These are phyloP conservation scores for Diphasiastrum complanatum DNA, from an alignment of 83 land plant species.

Conservation along the genomic window DNA sequence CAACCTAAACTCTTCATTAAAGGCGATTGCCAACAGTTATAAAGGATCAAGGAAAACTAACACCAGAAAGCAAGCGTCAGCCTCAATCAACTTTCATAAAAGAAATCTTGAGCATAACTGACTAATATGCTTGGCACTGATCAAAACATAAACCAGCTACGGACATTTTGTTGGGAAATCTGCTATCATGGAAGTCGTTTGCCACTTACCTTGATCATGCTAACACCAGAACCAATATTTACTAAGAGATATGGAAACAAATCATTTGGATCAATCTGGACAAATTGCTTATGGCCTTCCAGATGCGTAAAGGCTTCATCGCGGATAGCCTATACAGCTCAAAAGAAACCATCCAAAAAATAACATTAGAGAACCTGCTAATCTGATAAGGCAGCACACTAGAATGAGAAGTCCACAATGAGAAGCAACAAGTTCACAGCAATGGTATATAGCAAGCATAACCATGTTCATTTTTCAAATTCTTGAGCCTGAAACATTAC, in stretches of 20 bases:
- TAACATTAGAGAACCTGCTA: not conserved
- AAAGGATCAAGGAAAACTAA: not conserved
- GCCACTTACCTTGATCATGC: conserved; percentile 96
- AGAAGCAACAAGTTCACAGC: not conserved
- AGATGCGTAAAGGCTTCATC: conserved; percentile 93
- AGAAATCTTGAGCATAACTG: no score
- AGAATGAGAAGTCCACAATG: not conserved
- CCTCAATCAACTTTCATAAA: no score
- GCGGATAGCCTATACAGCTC: conserved; percentile 52
- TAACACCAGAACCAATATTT: conserved; percentile 95
- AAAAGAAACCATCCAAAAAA: not conserved
- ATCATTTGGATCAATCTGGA: conserved; percentile 88
- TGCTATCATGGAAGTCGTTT: not conserved
- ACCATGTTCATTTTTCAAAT: not conserved
- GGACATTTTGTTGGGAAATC: not conserved
- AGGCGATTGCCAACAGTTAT: not conserved
- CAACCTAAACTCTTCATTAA: conserved; percentile 44
- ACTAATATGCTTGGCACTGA: no score
- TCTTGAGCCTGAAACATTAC: conserved; percentile 23
- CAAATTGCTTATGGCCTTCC: conserved; percentile 85
- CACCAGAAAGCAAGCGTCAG: no score
- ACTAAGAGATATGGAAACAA: conserved; percentile 91
- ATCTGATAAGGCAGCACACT: no score
- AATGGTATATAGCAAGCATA: not conserved
- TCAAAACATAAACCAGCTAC: not conserved